Conservation (phyloP, 139 green algal species). For the Chlorella sorokiniana region DNA sequence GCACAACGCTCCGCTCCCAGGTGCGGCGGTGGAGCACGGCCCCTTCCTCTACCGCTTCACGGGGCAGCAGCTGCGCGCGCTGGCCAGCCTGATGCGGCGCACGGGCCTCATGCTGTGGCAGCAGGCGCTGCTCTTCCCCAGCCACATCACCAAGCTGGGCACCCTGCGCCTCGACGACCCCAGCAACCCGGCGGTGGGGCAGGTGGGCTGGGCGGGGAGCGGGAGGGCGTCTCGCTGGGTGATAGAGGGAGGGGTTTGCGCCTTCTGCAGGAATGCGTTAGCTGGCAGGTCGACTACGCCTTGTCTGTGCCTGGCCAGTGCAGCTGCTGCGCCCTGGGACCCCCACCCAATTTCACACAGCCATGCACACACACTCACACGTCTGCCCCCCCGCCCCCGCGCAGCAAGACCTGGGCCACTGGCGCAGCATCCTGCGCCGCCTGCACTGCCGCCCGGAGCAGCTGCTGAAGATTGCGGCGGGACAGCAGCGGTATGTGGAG, state of each 20-base stretch:
- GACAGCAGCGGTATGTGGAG: slow-evolving; percentile 15
- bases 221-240: too few relatives aligned
- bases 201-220: not conserved
- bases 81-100: slow-evolving; percentile 24
- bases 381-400: not conserved
- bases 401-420: slow-evolving; percentile 23
- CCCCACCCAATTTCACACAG: not conserved
- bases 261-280: not conserved
- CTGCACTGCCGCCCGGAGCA: slow-evolving; percentile 17
- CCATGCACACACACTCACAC: not conserved
- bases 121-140: slow-evolving; percentile 24
- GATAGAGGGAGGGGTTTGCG: not conserved
- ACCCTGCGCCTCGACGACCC: slow-evolving; percentile 10
- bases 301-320: too few relatives aligned
- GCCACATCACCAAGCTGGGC: slow-evolving; percentile 30
- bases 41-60: slow-evolving; percentile 24
- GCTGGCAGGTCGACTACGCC: not conserved
- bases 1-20: not conserved
- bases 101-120: slow-evolving; percentile 37
- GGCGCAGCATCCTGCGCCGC: slow-evolving; percentile 19
- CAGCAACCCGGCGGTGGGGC: slow-evolving; percentile 5
- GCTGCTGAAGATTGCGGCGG: slow-evolving; percentile 19
- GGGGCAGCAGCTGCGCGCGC: slow-evolving; percentile 12
- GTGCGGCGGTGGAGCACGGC: slow-evolving; percentile 19
- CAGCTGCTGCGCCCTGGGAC: not conserved